Evolutionary conservation across 2,329 filamentous ascomycete genomes (phyloP).

Genomic region (Monosporascus sp.): DNA sequence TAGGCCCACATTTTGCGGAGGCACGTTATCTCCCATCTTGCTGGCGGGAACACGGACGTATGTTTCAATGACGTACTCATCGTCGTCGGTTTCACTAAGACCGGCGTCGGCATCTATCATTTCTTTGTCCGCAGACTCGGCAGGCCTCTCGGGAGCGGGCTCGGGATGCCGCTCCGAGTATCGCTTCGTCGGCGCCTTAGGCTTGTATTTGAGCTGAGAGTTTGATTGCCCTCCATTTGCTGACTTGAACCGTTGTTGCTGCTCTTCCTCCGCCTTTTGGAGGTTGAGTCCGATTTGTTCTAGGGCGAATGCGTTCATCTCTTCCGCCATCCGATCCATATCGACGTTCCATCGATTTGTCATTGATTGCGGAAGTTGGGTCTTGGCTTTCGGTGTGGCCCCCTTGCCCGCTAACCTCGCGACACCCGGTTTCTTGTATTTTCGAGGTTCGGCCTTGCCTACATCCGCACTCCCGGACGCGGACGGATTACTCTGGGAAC

Average conservation of each 20-base stretch:
- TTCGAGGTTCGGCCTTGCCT: conserved; percentile 19
- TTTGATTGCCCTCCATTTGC: conserved; percentile 9
- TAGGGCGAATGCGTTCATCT: conserved; percentile 45
- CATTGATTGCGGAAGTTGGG: conserved; percentile 24
- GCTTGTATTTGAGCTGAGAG: conserved; percentile 42
- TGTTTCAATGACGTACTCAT: conserved; percentile 60
- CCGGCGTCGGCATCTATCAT: conserved; percentile 27
- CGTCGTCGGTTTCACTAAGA: conserved; percentile 41
- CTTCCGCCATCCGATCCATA: conserved; percentile 23
- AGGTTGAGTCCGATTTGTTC: conserved; percentile 52
- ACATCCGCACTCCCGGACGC: conserved; percentile 16
- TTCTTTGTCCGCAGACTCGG: conserved; percentile 17
- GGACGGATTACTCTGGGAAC: not conserved
- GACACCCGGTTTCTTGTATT: conserved; percentile 31
- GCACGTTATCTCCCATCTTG: conserved; percentile 40
- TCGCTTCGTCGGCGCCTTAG: conserved; percentile 49
- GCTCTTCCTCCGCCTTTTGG: conserved; percentile 39
- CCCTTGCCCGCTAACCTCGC: conserved; percentile 18
- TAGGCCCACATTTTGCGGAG: conserved; percentile 48
- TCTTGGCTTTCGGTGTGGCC: conserved; percentile 13
- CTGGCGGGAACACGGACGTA: conserved; percentile 57
- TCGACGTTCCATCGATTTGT: conserved; percentile 34
- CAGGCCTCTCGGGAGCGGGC: conserved; percentile 22
- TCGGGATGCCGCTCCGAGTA: conserved; percentile 53
- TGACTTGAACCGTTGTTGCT: conserved; percentile 22